A percentile compares a stretch with the other conserved stretches of the same genome.
Evolutionary conservation across 768 basidiomycete species (phyloP).

Genomic region (Xerocomellus amylosporus): DNA sequence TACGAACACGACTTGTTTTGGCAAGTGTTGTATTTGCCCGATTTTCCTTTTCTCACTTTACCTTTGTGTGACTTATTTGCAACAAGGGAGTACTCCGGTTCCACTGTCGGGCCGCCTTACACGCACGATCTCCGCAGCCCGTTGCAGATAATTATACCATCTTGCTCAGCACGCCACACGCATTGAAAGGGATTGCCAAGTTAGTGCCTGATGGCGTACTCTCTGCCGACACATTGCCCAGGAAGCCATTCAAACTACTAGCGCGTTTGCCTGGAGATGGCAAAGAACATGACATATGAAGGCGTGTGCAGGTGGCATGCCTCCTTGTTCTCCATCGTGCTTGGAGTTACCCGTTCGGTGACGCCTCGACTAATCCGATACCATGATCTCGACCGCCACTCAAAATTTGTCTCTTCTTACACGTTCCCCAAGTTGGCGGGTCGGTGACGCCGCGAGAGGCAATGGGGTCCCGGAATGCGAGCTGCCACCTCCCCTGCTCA

Average conservation of each 20-base stretch:
- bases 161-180: background rate
- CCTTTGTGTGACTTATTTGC: background rate
- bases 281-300: background rate
- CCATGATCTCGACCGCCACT: background rate
- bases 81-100: background rate
- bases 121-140: background rate
- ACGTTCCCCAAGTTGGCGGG: background rate
- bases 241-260: background rate
- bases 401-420: background rate
- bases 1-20: background rate
- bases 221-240: background rate
- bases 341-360: background rate
- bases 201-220: background rate
- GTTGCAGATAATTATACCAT: background rate
- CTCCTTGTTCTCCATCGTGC: background rate
- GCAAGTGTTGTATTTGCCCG: constrained; percentile 10
- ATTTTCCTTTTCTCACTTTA: constrained; percentile 6
- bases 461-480: background rate
- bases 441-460: background rate
- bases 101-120: background rate
- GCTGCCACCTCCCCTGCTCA: background rate
- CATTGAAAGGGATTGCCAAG: constrained; percentile 8
- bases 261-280: background rate
- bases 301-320: background rate
- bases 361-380: background rate